These are phyloP conservation scores for Vickermania ingenoplastis DNA, from an alignment of 208 protist species.

Conservation along the genomic window DNA sequence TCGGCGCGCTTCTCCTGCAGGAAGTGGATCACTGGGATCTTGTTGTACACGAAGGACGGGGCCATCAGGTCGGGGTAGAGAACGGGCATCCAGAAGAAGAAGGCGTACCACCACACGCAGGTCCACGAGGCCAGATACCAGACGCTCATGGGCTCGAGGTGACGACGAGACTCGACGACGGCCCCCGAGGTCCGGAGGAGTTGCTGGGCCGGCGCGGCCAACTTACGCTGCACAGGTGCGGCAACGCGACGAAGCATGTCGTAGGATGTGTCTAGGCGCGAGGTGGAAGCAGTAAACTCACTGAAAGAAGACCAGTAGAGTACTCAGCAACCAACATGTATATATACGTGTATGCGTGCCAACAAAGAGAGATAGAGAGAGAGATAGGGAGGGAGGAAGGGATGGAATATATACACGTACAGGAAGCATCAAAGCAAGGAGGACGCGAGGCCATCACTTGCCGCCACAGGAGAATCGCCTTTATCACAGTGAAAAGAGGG, in stretches of 20 bases:
- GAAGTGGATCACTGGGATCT: conserved; percentile 82
- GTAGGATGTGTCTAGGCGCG: not conserved
- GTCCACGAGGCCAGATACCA: conserved; percentile 84
- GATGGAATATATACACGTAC: too few species aligned
- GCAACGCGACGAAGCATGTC: not conserved
- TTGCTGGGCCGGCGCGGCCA: conserved; percentile 22
- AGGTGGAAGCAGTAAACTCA: not conserved
- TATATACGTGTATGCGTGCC: too few species aligned
- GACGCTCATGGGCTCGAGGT: conserved; percentile 80
- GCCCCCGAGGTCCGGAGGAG: conserved; percentile 16
- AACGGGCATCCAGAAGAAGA: conserved; percentile 86
- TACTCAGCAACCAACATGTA: too few species aligned
- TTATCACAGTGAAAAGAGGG: too few species aligned
- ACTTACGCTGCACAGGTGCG: conserved; percentile 13
- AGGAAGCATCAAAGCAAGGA: too few species aligned
- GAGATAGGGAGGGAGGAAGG: too few species aligned
- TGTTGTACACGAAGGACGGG: conserved; percentile 81
- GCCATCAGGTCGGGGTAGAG: conserved; percentile 78
- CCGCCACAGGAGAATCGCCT: too few species aligned
- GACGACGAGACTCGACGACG: conserved; percentile 45
- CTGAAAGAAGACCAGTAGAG: too few species aligned
- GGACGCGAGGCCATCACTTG: too few species aligned
- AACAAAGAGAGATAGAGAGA: too few species aligned
- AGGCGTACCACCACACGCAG: conserved; percentile 78
- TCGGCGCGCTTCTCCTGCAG: conserved; percentile 80